A percentile compares a stretch with the other conserved stretches of the same genome.
These are phyloP conservation scores for Metschnikowia aberdeeniae DNA, from an alignment of 805 yeast species.

Conservation along the genomic window DNA sequence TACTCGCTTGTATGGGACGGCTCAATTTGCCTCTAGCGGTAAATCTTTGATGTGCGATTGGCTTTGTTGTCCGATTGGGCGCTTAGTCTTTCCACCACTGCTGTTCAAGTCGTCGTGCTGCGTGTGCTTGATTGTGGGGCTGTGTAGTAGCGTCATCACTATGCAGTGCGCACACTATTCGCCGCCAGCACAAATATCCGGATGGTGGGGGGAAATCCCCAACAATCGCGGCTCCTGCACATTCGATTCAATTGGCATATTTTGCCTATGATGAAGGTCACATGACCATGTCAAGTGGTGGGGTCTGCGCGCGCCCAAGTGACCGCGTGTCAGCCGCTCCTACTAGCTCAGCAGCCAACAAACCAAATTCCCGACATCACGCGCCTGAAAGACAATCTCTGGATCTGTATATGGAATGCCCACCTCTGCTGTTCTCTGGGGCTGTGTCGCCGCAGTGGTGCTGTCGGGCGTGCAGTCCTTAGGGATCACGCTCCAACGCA, in stretches of 20 bases:
- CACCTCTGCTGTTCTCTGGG: constrained; percentile 25
- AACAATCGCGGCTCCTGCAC: no score
- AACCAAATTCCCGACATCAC: not conserved
- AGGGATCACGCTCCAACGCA: constrained; percentile 78
- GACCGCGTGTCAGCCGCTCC: constrained; percentile 3
- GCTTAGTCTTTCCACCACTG: no score
- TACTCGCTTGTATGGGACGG: not conserved
- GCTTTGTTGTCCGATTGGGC: no score
- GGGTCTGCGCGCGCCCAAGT: constrained; percentile 3
- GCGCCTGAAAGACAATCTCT: not conserved
- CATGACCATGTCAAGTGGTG: not conserved
- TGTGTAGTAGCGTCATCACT: not conserved
- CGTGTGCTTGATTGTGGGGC: no score
- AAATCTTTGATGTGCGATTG: no score
- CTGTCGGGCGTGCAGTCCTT: constrained; percentile 78
- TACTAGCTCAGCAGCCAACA: not conserved
- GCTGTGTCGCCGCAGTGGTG: constrained; percentile 65
- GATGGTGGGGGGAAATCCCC: no score
- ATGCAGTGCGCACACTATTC: not conserved
- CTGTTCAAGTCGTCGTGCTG: no score
- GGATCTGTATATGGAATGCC: constrained; percentile 6
- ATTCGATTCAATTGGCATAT: no score
- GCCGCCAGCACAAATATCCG: no score
- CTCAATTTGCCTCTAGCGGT: not conserved
- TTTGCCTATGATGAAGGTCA: no score